Evolutionary conservation across 129 eudicot species (phyloP).

Genomic region (Helianthus tuberosus): DNA sequence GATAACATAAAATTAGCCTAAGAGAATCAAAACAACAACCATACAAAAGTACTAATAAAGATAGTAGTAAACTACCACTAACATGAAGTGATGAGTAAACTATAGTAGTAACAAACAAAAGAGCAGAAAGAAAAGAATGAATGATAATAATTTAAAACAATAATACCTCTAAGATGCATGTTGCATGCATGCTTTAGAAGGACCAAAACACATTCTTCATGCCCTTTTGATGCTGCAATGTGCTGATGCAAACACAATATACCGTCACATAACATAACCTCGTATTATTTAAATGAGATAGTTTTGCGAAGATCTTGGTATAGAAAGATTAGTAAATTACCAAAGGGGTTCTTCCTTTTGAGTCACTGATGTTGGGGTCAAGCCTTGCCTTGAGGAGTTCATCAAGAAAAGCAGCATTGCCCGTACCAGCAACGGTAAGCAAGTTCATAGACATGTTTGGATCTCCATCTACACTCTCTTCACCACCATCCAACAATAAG

Average conservation of each 20-base stretch:
- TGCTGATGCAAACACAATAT: conserved; percentile 53
- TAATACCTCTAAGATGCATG: conserved; percentile 71
- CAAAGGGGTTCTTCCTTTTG: conserved; percentile 90
- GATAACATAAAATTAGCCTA: no score
- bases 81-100: no score
- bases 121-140: no score
- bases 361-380: conserved; percentile 82
- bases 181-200: conserved; percentile 89
- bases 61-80: no score
- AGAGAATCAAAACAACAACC: no score
- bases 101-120: no score
- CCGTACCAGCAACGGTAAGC: conserved; percentile 76
- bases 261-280: not conserved
- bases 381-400: conserved; percentile 84
- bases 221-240: conserved; percentile 86
- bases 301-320: no score
- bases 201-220: conserved; percentile 89
- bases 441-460: conserved; percentile 76
- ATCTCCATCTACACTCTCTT: conserved; percentile 64
- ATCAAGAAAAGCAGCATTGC: conserved; percentile 87
- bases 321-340: conserved; percentile 39
- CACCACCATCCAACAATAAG: conserved; percentile 58
- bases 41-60: no score
- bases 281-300: no score
- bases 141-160: not conserved